Evolutionary conservation across 805 yeast species (phyloP).

Genomic region (Candida adriatica): DNA sequence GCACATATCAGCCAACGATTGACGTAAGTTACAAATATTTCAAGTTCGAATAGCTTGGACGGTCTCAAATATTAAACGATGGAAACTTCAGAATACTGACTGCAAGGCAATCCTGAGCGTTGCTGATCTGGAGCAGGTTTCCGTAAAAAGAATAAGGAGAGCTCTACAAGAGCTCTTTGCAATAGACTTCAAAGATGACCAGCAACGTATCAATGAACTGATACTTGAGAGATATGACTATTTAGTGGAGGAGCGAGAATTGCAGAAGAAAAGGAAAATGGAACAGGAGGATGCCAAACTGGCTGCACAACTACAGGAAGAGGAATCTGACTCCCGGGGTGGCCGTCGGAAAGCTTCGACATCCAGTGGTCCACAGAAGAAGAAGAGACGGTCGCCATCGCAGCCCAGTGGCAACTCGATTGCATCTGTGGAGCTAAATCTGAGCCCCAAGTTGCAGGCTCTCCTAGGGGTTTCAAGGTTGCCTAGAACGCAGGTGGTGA

Average conservation of each 20-base stretch:
- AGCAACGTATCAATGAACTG: conserved; percentile 52
- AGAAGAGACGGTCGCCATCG: conserved; percentile 7
- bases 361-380: conserved; percentile 10
- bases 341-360: conserved; percentile 9
- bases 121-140: conserved; percentile 60
- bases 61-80: too few relatives aligned
- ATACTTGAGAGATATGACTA: conserved; percentile 52
- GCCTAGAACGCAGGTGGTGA: conserved; percentile 67
- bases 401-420: conserved; percentile 20
- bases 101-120: conserved; percentile 61
- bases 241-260: conserved; percentile 30
- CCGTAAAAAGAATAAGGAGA: conserved; percentile 63
- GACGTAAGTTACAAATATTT: conserved; percentile 40
- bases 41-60: too few relatives aligned
- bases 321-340: conserved; percentile 13
- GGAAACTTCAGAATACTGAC: too few relatives aligned
- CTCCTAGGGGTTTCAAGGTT: conserved; percentile 39
- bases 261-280: conserved; percentile 29
- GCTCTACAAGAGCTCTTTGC: conserved; percentile 68
- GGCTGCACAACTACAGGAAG: conserved; percentile 41
- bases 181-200: conserved; percentile 39
- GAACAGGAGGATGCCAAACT: conserved; percentile 43
- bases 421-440: conserved; percentile 34
- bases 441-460: conserved; percentile 45
- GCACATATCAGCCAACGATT: conserved; percentile 47